A percentile compares a stretch with the other conserved stretches of the same genome.
Conservation (phyloP, 352 stramenopile genomes). For the Pythium rishiriense region DNA sequence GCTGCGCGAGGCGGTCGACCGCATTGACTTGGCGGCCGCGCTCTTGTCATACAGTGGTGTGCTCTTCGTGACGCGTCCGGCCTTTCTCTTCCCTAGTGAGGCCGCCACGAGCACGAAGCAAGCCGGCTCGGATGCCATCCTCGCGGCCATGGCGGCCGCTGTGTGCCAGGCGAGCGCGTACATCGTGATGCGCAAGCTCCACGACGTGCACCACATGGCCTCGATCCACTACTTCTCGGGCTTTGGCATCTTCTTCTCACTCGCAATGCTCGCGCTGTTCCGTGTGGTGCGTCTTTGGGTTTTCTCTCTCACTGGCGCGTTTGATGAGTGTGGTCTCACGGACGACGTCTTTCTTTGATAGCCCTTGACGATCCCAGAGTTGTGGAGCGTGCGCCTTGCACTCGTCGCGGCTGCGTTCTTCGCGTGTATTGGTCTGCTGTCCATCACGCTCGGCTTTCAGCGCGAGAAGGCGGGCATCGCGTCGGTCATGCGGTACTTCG, state of each 20-base stretch:
- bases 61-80: conserved; percentile 55
- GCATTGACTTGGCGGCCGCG: conserved; percentile 41
- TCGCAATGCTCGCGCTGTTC: conserved; percentile 16
- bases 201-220: conserved; percentile 42
- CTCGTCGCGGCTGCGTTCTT: conserved; percentile 44
- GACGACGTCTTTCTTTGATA: background rate
- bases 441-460: conserved; percentile 60
- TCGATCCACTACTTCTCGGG: conserved; percentile 50
- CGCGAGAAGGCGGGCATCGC: conserved; percentile 55
- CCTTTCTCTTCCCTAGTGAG: conserved; percentile 42
- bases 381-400: conserved; percentile 32
- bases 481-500: conserved; percentile 68
- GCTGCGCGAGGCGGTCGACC: conserved; percentile 48
- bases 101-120: background rate
- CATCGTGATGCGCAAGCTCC: conserved; percentile 57
- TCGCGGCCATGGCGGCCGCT: conserved; percentile 43
- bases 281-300: conserved; percentile 13
- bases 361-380: conserved; percentile 22
- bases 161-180: conserved; percentile 47
- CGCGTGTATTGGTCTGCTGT: conserved; percentile 47
- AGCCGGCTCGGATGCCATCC: conserved; percentile 26
- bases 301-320: conserved; percentile 11
- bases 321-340: background rate
- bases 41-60: conserved; percentile 51
- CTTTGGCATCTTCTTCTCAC: conserved; percentile 35